Percentiles rank a stretch among this genome's conserved stretches.
Evolutionary conservation across 2,329 filamentous ascomycete species (phyloP).

Genomic region (Stemphylium beticola): DNA sequence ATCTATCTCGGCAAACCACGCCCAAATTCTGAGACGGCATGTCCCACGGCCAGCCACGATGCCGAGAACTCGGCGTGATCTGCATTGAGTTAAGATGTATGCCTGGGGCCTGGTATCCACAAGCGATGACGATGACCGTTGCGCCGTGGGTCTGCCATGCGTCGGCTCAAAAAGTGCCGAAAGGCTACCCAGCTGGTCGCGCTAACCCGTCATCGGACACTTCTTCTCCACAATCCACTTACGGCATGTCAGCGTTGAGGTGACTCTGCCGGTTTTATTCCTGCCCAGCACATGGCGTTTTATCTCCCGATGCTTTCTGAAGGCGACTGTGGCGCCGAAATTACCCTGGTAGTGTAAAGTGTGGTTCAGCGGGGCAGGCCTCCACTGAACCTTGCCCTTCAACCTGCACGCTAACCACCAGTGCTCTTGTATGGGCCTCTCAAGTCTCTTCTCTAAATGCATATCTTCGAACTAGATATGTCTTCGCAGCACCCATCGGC

Average conservation of each 20-base stretch:
- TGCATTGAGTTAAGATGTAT: not conserved
- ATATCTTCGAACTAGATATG: not conserved
- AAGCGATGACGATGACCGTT: not conserved
- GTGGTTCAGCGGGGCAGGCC: not conserved
- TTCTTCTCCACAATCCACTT: constrained; percentile 2
- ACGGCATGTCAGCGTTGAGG: constrained; percentile 7
- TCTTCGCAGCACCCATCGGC: not conserved
- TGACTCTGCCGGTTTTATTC: not conserved
- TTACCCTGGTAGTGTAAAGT: not conserved
- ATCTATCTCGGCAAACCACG: constrained; percentile 3
- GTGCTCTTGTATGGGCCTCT: not conserved
- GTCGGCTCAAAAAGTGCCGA: constrained; percentile 12
- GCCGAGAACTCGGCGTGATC: constrained; percentile 5
- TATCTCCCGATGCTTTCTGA: not conserved
- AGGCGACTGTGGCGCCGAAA: not conserved
- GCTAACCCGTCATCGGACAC: not conserved
- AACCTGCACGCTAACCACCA: not conserved
- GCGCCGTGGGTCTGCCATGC: not conserved
- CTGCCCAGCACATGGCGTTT: not conserved
- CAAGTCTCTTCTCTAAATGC: not conserved
- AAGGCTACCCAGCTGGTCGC: not conserved
- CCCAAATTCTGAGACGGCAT: constrained; percentile 1
- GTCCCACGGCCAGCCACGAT: not conserved
- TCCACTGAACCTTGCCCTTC: constrained; percentile 6
- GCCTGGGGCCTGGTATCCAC: not conserved